phyloP scores from a whole-genome alignment of 306 rosid genomes.

The Corylus heterophylla region DNA sequence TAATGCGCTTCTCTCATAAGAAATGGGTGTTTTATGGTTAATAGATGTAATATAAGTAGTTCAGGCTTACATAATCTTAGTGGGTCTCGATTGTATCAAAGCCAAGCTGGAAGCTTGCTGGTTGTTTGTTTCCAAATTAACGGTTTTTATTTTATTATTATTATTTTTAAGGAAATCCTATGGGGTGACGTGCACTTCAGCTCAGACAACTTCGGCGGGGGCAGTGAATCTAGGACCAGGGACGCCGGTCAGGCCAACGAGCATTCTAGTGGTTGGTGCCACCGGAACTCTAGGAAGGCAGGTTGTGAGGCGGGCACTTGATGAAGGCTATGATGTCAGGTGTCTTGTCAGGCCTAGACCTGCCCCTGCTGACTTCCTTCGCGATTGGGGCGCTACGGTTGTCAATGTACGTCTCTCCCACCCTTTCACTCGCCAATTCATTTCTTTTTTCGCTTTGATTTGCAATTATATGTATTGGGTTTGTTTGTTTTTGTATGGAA shows the following conservation, averaged over 20 bases:
- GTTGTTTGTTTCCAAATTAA: background rate
- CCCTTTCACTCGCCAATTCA: background rate
- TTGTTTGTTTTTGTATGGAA: background rate
- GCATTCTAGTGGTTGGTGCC: constrained; percentile 77
- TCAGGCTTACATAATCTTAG: no score
- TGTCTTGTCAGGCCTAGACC: constrained; percentile 98
- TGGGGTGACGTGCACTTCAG: constrained; percentile 34
- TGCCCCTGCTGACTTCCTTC: constrained; percentile 93
- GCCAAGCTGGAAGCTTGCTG: no score
- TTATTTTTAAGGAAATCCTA: constrained; percentile 29
- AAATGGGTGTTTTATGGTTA: background rate
- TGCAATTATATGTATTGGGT: background rate
- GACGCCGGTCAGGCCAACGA: constrained; percentile 76
- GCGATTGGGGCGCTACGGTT: constrained; percentile 97
- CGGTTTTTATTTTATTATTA: background rate
- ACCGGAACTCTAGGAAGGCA: constrained; percentile 93
- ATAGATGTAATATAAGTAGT: no score
- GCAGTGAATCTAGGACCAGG: constrained; percentile 66
- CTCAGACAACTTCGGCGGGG: constrained; percentile 36
- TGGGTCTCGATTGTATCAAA: no score
- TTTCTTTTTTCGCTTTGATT: background rate
- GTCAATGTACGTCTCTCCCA: constrained; percentile 47
- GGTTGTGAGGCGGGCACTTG: constrained; percentile 86
- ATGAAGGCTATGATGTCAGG: constrained; percentile 92
- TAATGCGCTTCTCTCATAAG: background rate